A percentile compares a stretch with the other conserved stretches of the same genome.
Evolutionary conservation across 2,329 filamentous ascomycete species (phyloP).

Genomic region (Sarocladium kiliense): DNA sequence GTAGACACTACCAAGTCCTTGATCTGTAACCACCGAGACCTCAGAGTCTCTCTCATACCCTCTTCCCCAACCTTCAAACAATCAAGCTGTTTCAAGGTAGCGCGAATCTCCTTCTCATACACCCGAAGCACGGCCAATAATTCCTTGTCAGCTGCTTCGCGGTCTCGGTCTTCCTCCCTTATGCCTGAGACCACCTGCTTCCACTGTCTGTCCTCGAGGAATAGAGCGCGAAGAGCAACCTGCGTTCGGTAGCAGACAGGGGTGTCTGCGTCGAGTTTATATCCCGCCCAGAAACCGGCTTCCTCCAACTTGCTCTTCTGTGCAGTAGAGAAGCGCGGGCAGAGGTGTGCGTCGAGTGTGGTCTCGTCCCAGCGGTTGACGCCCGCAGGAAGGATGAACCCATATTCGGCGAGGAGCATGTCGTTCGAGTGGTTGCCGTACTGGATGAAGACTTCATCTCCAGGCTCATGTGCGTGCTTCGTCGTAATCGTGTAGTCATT

Average conservation of each 20-base stretch:
- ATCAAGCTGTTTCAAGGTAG: conserved; percentile 31
- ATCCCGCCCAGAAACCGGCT: conserved; percentile 43
- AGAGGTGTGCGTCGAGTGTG: conserved; percentile 40
- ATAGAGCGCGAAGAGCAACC: conserved; percentile 40
- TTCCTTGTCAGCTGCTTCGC: conserved; percentile 28
- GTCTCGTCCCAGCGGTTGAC: conserved; percentile 48
- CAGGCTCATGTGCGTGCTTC: conserved; percentile 41
- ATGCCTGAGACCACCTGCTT: conserved; percentile 37
- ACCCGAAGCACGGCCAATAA: conserved; percentile 32
- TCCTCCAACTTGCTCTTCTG: conserved; percentile 37
- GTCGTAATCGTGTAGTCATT: conserved; percentile 51
- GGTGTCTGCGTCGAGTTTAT: conserved; percentile 42
- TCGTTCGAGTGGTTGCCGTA: conserved; percentile 69
- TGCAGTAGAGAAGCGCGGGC: conserved; percentile 28
- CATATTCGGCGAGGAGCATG: conserved; percentile 64
- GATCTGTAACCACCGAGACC: conserved; percentile 21
- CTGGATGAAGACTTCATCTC: conserved; percentile 62
- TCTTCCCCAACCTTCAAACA: conserved; percentile 21
- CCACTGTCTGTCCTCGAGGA: conserved; percentile 35
- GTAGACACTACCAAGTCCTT: conserved; percentile 16
- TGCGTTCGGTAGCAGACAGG: conserved; percentile 50
- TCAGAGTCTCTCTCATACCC: conserved; percentile 14
- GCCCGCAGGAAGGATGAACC: conserved; percentile 39
- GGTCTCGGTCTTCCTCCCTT: conserved; percentile 40
- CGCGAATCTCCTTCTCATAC: conserved; percentile 34